Base-by-base conservation (phyloP, 257 asterid genomes). In the Gentiana macrophylla region DNA sequence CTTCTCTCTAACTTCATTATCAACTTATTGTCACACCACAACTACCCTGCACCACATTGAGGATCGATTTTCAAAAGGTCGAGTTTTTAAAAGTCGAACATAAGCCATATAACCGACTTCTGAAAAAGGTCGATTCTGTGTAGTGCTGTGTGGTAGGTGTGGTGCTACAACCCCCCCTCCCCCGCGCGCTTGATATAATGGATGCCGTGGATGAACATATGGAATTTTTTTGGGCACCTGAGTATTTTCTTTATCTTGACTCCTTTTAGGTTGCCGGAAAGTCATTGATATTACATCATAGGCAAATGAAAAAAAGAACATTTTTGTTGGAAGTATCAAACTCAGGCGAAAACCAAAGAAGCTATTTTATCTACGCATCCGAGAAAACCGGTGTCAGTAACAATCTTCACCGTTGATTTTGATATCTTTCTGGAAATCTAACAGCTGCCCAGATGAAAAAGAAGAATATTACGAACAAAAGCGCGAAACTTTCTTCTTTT, bases 191-290 rank as follows among this genome's bases (percentile, higher is more conserved):
- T 24, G 24, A 24, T 24, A 24, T 24, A 24, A 24, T 24, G 24
- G 24, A 24, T 24, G 24, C 45, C 45, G 8, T 5, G 45, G 45
- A 38, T 38, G 45, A 38, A 38, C 8, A 38, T 38, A 38, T 38
- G 8, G 45, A 38, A 38, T 4, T 4, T 1, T 38, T 38, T 38
- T 38, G 45, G 5, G 5, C 49, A 10, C 34, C 15, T 64, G 49
- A 45, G 15, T 47, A 45, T 43, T 54, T 67, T 43, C 43, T 36
- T 35, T 38, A 32, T 34, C 7, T 54, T n/a, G 62, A 51, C 59
- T 53, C 24, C 50, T 47, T 64, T 51, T 86, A 85, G 97, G 83
- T 75, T 89, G 74, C 97, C 94, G 3, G 97, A 89, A 86, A 89
- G 97, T 57, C 97, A 85, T 72, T 85, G 73, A 79, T 64, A 7